A percentile compares a stretch with the other conserved stretches of the same genome.
These are phyloP conservation scores for Umbilicus rupestris DNA, from an alignment of 164 flowering plant species.

Conservation along the genomic window DNA sequence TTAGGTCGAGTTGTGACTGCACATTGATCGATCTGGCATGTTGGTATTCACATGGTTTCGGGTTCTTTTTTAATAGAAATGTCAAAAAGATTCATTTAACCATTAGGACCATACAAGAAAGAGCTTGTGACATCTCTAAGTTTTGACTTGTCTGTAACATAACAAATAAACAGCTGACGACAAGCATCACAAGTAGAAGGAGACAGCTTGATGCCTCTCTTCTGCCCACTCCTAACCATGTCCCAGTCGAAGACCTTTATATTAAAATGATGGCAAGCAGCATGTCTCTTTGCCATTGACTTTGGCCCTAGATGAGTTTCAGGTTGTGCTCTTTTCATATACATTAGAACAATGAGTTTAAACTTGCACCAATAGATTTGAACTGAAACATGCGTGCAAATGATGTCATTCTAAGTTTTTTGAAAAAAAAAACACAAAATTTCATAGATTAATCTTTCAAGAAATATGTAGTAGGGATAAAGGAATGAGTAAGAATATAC, in stretches of 20 bases:
- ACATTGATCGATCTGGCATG: no score
- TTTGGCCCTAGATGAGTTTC: neutral
- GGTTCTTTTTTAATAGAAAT: no score
- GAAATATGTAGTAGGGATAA: neutral
- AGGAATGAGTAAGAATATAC: neutral
- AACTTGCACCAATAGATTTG: neutral
- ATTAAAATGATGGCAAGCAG: neutral
- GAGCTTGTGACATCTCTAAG: neutral
- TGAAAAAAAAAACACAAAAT: neutral
- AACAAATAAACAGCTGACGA: neutral
- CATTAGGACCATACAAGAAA: neutral
- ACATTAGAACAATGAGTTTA: neutral
- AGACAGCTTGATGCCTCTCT: neutral
- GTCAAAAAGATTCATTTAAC: no score
- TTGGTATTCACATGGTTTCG: no score
- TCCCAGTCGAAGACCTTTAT: neutral
- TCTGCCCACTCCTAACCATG: neutral
- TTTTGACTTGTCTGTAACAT: neutral
- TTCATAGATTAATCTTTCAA: neutral
- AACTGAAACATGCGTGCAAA: neutral
- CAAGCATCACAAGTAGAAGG: neutral
- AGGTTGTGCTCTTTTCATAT: neutral
- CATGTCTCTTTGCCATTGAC: conserved; percentile 1
- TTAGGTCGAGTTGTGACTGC: no score
- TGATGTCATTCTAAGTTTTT: neutral